Base-by-base conservation (phyloP, 2,329 filamentous ascomycete genomes). In the Botrytis elliptica region DNA sequence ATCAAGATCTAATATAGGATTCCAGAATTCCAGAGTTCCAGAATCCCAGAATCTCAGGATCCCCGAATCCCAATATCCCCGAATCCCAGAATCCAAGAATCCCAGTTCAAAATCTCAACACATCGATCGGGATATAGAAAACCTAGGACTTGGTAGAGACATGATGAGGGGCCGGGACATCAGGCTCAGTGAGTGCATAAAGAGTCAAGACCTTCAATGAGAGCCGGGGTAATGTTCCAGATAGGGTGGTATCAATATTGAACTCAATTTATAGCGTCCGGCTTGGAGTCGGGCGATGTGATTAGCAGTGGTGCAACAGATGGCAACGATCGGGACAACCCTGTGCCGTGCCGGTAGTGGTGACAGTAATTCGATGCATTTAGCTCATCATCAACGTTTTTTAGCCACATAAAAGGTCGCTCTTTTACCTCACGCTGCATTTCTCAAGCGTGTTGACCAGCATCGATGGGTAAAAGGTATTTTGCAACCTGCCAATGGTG, bases 81-180 rank as follows among this genome's bases (percentile, higher is more conserved):
- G 33, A 40, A 52, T 52, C 33, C 44, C 8, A 40, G 33, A 40
- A 67, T 52, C 44, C 44, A 7, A 38, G 16, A 55, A 55, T 20
- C 65, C 49, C 49, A 55, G 65, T 25, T 42, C 49, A 6, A 33
- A 42, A 42, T 57, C 49, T 33, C 36, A 68, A 68, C 52, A 42
- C 29, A 42, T 55, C 38, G 36, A 68, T 57, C 38, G 66, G 66
- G 18, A 69, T 9, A 68, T 33, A 57, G 49, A 42, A 38, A 25
- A 38, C 59, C 36, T 62, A 55, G 36, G 65, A n/a, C 65, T 33
- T 68, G 65, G 46, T 52, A 68, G 29, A 68, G 25, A 40, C 40
- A 40, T 68, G 25, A 40, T 29, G 36, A 55, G 49, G 36, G 36
- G 18, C 66, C 36, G 36, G 66, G 36, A 57, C 49, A 68, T 52